Percentiles rank a stretch among this genome's conserved stretches.
These are phyloP conservation scores for Trichosporon sp. DNA, from an alignment of 1,284 basidiomycete genomes.

Conservation along the genomic window DNA sequence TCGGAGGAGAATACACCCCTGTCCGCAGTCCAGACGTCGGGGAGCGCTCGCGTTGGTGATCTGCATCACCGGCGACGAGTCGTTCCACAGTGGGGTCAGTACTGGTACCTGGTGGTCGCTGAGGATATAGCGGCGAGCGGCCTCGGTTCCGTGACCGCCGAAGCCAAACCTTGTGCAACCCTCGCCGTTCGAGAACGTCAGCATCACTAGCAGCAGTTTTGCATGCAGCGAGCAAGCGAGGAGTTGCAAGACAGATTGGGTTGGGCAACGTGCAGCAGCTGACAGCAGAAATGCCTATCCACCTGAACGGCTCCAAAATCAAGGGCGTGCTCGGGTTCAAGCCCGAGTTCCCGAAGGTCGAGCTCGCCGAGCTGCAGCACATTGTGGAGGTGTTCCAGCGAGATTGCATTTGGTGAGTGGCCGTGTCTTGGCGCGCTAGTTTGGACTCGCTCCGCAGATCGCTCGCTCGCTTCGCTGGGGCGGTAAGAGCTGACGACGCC, in stretches of 20 bases:
- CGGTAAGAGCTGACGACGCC: not conserved
- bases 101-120: not conserved
- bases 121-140: not conserved
- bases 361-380: constrained; percentile 35
- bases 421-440: not conserved
- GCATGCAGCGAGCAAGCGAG: no score
- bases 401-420: constrained; percentile 42
- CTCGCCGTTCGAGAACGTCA: not conserved
- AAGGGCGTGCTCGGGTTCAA: constrained; percentile 61
- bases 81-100: not conserved
- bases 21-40: not conserved
- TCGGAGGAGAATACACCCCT: not conserved
- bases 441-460: not conserved
- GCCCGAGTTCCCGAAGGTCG: constrained; percentile 57
- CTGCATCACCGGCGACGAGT: not conserved
- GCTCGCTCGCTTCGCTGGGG: no score
- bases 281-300: constrained; percentile 55
- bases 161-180: not conserved
- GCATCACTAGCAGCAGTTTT: no score
- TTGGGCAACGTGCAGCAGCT: not conserved
- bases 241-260: no score
- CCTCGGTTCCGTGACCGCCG: not conserved
- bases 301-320: constrained; percentile 44
- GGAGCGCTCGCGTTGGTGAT: not conserved
- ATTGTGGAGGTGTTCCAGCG: constrained; percentile 46